These are phyloP conservation scores for Xylaria intraflava DNA, from an alignment of 495 filamentous ascomycete genomes.

Conservation along the genomic window DNA sequence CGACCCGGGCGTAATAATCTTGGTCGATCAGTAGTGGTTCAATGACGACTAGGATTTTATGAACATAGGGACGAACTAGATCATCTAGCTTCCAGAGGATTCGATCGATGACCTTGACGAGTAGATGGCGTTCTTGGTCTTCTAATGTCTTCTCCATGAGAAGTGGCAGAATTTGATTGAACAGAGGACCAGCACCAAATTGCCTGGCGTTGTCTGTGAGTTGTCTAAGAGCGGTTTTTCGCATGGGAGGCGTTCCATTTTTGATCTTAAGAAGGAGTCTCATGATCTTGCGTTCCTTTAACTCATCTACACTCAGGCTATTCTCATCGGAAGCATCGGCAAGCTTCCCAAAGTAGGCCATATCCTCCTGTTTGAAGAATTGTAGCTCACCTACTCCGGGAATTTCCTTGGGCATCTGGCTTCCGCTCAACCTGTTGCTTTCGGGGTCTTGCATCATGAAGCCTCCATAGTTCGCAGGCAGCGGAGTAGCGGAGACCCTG, in stretches of 20 bases:
- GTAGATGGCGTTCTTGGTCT: conserved; percentile 95
- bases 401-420: conserved; percentile 92
- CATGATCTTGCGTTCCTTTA: conserved; percentile 99
- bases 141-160: conserved; percentile 99
- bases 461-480: conserved; percentile 56
- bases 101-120: conserved; percentile 98
- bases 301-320: conserved; percentile 81
- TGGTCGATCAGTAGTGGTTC: conserved; percentile 98
- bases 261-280: conserved; percentile 94
- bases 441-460: conserved; percentile 99
- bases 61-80: conserved; percentile 90
- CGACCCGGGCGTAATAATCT: conserved; percentile 97
- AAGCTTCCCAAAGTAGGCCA: conserved; percentile 98
- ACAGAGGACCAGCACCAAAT: conserved; percentile 90
- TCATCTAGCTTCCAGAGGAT: conserved; percentile 98
- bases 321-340: conserved; percentile 94
- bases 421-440: conserved; percentile 69
- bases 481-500: conserved; percentile 70
- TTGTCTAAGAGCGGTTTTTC: conserved; percentile 97
- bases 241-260: conserved; percentile 98
- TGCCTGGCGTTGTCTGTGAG: conserved; percentile 96
- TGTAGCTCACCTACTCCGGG: conserved; percentile 95
- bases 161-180: conserved; percentile 95
- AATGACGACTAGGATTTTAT: conserved; percentile 98
- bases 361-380: conserved; percentile 98